These are phyloP conservation scores for Zymoseptoria ardabiliae DNA, from an alignment of 2,329 filamentous ascomycete genomes.

Conservation along the genomic window DNA sequence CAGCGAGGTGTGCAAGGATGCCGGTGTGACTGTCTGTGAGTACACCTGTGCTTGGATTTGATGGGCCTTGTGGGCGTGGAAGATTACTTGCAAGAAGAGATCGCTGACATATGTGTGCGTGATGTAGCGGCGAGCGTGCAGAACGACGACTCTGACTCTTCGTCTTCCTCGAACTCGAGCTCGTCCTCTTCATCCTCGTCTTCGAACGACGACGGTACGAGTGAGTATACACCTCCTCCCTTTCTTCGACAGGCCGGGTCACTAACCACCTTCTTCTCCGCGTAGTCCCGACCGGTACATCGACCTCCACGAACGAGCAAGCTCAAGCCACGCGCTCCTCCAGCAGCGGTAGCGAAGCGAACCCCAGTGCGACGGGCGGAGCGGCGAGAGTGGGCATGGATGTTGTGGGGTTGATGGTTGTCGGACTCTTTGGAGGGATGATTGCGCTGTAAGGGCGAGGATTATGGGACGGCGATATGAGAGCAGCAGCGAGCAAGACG, in stretches of 20 bases:
- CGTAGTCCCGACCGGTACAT: constrained; percentile 5
- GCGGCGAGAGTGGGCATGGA: constrained; percentile 22
- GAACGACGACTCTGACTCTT: constrained; percentile 5
- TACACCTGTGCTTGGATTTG: not conserved
- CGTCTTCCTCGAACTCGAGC: constrained; percentile 5
- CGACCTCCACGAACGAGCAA: not conserved
- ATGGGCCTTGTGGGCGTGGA: not conserved
- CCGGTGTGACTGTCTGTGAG: constrained; percentile 27
- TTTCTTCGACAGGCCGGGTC: not conserved
- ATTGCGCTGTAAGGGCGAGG: constrained; percentile 12
- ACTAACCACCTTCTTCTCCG: constrained; percentile 8
- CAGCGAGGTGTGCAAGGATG: constrained; percentile 26
- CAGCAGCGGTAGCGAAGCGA: constrained; percentile 1
- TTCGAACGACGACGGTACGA: not conserved
- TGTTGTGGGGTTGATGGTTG: constrained; percentile 17
- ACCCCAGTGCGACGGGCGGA: constrained; percentile 9
- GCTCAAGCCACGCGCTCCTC: constrained; percentile 5
- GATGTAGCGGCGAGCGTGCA: not conserved
- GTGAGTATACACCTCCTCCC: not conserved
- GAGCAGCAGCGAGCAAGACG: not conserved
- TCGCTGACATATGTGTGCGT: not conserved
- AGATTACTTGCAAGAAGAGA: not conserved
- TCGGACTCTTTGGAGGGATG: constrained; percentile 23
- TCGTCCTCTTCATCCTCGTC: not conserved
- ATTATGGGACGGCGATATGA: not conserved